A percentile compares a stretch with the other conserved stretches of the same genome.
These are phyloP conservation scores for Irpex sp. DNA, from an alignment of 1,284 basidiomycete species.

Conservation along the genomic window DNA sequence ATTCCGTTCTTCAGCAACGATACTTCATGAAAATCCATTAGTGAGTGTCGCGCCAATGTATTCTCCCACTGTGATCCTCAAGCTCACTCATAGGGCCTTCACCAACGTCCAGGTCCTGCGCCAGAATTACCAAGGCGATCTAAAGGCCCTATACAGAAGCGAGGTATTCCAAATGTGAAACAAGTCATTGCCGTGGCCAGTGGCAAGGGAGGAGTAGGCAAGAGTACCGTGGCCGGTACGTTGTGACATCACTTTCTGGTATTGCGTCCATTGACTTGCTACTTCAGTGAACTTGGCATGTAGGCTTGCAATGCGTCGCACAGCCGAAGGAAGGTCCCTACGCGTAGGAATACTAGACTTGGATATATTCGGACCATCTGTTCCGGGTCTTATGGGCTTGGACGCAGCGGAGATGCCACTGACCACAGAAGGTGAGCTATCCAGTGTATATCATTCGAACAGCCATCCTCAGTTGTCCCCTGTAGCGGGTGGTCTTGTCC, in stretches of 20 bases:
- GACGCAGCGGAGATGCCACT: conserved; percentile 77
- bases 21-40: conserved; percentile 41
- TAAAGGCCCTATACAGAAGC: conserved; percentile 44
- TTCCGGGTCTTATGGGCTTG: conserved; percentile 94
- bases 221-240: conserved; percentile 88
- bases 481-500: conserved; percentile 74
- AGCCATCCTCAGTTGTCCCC: background rate
- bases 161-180: conserved; percentile 60
- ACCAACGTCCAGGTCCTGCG: conserved; percentile 33
- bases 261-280: background rate
- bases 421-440: conserved; percentile 60
- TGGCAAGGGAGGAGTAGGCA: conserved; percentile 96
- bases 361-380: conserved; percentile 93
- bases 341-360: conserved; percentile 89
- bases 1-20: background rate
- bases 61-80: background rate
- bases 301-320: conserved; percentile 50
- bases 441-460: background rate
- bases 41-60: conserved; percentile 21
- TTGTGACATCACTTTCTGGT: conserved; percentile 5
- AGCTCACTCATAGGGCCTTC: conserved; percentile 41
- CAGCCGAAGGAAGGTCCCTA: conserved; percentile 24
- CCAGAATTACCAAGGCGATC: conserved; percentile 61
- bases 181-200: conserved; percentile 85
- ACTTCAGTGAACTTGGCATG: conserved; percentile 77